phyloP scores from a whole-genome alignment of 192 early-diverging fungal species.

The Coemansia reversa region DNA sequence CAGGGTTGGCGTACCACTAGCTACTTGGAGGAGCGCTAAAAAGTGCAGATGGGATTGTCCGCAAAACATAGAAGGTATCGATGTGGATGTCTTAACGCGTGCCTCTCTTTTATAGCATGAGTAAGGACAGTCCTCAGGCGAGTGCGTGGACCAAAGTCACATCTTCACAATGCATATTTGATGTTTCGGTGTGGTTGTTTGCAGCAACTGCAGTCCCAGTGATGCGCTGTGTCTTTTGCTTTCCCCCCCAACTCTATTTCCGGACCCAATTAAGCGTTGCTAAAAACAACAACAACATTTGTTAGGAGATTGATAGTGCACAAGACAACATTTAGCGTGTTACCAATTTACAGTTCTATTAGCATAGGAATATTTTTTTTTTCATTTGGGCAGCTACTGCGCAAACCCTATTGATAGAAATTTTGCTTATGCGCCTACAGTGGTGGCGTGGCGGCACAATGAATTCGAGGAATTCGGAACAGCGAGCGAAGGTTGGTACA shows the following conservation, averaged over 20 bases:
- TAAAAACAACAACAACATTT: not conserved
- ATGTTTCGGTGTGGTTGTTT: not conserved
- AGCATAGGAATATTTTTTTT: not conserved
- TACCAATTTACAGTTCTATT: not conserved
- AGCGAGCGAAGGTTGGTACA: not conserved
- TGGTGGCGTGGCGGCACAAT: constrained; percentile 6
- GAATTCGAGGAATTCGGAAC: constrained; percentile 1
- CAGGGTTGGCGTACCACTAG: not conserved
- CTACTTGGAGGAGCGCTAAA: not conserved
- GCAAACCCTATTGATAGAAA: not conserved
- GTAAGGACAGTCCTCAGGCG: not conserved
- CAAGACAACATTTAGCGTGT: not conserved
- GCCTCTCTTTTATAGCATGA: not conserved
- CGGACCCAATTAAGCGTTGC: not conserved
- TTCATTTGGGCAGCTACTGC: not conserved
- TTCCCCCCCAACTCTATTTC: constrained; percentile 6
- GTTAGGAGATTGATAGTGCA: not conserved
- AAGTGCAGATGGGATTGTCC: not conserved
- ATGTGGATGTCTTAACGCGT: not conserved
- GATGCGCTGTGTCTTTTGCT: not conserved
- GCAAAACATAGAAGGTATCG: not conserved
- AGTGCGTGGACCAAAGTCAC: not conserved
- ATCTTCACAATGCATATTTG: not conserved
- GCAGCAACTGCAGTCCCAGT: not conserved
- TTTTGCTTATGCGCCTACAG: not conserved